Evolutionary conservation across 2,329 filamentous ascomycete genomes (phyloP).

Genomic region (Paraconiothyrium brasiliense): DNA sequence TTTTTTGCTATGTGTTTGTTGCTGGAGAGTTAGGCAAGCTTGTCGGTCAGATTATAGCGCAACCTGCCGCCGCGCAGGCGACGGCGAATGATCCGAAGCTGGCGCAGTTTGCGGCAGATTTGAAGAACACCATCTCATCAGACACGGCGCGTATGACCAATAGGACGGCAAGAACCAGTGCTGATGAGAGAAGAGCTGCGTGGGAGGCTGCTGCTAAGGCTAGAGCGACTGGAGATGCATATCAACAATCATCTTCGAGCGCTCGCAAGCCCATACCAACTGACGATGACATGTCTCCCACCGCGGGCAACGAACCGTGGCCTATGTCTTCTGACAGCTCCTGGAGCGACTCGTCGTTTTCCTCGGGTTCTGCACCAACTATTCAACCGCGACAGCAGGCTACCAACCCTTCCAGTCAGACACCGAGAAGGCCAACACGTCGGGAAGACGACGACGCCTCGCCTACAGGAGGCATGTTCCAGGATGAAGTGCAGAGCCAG

Average conservation of each 20-base stretch:
- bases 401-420: conserved; percentile 11
- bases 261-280: conserved; percentile 14
- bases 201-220: conserved; percentile 20
- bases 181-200: conserved; percentile 13
- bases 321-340: conserved; percentile 15
- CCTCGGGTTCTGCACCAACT: conserved; percentile 35
- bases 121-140: conserved; percentile 38
- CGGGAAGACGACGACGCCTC: conserved; percentile 52
- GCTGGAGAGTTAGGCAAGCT: conserved; percentile 44
- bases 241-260: background rate
- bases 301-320: conserved; percentile 46
- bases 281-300: conserved; percentile 54
- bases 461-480: conserved; percentile 48
- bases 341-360: conserved; percentile 33
- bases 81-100: conserved; percentile 53
- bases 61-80: conserved; percentile 43
- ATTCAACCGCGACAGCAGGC: conserved; percentile 8
- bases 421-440: conserved; percentile 29
- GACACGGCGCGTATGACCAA: conserved; percentile 17
- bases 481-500: conserved; percentile 39
- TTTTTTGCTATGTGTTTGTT: conserved; percentile 36
- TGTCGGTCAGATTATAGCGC: conserved; percentile 45
- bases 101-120: conserved; percentile 48
- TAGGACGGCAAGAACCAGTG: background rate
- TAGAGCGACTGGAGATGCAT: background rate